Evolutionary conservation across 1,139 yeast genomes (phyloP).

Genomic region (Saccharomyces hybrid): DNA sequence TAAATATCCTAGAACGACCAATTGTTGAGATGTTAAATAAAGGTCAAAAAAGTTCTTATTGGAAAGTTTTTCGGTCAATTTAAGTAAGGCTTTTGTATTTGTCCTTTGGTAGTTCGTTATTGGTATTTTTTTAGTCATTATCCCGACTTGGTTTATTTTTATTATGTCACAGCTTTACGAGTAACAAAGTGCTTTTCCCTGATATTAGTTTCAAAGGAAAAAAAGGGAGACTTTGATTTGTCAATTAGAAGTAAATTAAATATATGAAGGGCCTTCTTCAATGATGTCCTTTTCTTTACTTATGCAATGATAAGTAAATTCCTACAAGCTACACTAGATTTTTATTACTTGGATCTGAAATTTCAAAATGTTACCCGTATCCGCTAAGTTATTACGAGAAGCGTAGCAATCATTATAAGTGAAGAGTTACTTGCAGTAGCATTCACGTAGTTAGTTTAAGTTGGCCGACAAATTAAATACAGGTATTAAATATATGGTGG

Average conservation of each 20-base stretch:
- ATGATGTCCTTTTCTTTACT: neutral
- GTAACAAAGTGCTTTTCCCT: neutral
- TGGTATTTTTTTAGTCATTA: constrained; percentile 15
- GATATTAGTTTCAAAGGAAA: neutral
- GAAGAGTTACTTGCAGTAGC: too few species aligned
- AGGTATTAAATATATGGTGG: too few species aligned
- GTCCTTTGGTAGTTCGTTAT: constrained; percentile 26
- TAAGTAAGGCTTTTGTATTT: constrained; percentile 33
- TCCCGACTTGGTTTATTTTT: constrained; percentile 1
- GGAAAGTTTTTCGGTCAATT: constrained; percentile 44
- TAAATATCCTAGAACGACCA: constrained; percentile 44
- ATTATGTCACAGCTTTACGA: neutral
- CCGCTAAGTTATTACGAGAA: too few species aligned
- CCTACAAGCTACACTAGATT: neutral
- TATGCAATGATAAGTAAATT: neutral
- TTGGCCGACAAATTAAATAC: too few species aligned
- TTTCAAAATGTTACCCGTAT: neutral
- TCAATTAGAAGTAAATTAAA: too few species aligned
- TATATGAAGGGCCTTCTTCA: neutral
- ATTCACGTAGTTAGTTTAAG: too few species aligned
- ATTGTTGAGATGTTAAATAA: constrained; percentile 57
- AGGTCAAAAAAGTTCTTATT: constrained; percentile 46
- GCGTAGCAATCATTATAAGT: too few species aligned
- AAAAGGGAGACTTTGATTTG: neutral
- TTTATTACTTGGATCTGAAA: neutral